phyloP scores from a whole-genome alignment of 371 early-diverging fungal species.

The Funneliformis caledonium region DNA sequence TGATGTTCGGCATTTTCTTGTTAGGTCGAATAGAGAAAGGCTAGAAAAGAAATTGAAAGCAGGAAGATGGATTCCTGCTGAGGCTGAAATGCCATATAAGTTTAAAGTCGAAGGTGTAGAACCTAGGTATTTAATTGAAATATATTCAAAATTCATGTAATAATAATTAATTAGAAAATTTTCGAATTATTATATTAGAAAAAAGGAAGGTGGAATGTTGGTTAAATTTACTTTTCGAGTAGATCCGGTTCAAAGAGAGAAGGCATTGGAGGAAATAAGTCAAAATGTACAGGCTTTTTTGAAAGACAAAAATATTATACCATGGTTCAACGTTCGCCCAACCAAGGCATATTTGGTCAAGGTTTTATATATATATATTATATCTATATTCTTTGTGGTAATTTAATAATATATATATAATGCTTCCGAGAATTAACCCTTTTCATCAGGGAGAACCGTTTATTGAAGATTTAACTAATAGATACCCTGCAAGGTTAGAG shows the following conservation, averaged over 20 bases:
- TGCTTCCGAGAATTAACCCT: no score
- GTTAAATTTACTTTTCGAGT: constrained; percentile 54
- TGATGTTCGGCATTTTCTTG: constrained; percentile 47
- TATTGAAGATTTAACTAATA: constrained; percentile 82
- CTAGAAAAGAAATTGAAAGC: constrained; percentile 45
- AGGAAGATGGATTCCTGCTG: constrained; percentile 50
- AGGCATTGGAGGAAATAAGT: constrained; percentile 50
- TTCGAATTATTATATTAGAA: constrained; percentile 32
- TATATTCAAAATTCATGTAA: not conserved
- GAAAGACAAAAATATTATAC: constrained; percentile 49
- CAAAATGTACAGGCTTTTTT: constrained; percentile 49
- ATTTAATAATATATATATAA: not conserved
- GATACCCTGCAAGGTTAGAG: constrained; percentile 63
- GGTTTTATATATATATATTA: not conserved
- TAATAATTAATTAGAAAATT: not conserved
- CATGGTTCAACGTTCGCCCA: constrained; percentile 67
- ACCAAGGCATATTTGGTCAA: constrained; percentile 66
- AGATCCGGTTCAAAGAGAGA: constrained; percentile 44
- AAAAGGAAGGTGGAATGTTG: constrained; percentile 62
- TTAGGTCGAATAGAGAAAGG: constrained; percentile 39
- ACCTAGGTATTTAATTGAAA: constrained; percentile 48
- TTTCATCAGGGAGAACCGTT: constrained; percentile 75
- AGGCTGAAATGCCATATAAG: constrained; percentile 51
- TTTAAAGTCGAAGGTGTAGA: constrained; percentile 54
- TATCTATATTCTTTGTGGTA: not conserved